These are phyloP conservation scores for Alnus rubra DNA, from an alignment of 306 rosid species.

Conservation along the genomic window DNA sequence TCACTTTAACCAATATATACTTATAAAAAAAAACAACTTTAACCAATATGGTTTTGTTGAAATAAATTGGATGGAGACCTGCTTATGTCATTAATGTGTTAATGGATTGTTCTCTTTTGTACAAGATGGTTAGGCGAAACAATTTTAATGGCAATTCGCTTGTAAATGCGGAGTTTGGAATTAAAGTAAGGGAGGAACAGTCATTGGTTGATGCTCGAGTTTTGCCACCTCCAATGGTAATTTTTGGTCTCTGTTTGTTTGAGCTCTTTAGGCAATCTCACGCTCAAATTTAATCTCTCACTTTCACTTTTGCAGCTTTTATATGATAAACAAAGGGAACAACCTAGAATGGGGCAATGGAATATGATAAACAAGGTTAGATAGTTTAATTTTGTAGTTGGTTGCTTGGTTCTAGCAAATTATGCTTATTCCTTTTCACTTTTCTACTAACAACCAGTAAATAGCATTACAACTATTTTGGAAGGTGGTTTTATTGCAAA, in stretches of 20 bases:
- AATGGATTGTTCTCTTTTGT: not conserved
- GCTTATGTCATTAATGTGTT: not conserved
- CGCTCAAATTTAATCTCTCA: not conserved
- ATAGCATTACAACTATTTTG: too few relatives aligned
- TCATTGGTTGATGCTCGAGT: conserved; percentile 45
- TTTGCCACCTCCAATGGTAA: conserved; percentile 49
- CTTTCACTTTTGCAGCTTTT: conserved; percentile 47
- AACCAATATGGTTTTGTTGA: not conserved
- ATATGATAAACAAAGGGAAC: conserved; percentile 51
- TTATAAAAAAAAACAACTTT: too few relatives aligned
- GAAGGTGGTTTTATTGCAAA: too few relatives aligned
- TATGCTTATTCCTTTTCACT: not conserved
- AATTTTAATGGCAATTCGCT: not conserved
- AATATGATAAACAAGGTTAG: conserved; percentile 82
- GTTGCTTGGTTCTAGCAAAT: not conserved
- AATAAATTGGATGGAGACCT: not conserved
- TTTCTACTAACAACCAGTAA: not conserved
- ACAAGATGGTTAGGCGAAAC: conserved; percentile 22
- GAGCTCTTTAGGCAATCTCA: not conserved
- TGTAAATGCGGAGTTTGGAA: conserved; percentile 37
- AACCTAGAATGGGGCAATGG: conserved; percentile 80
- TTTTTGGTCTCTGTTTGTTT: not conserved
- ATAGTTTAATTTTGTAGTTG: too few relatives aligned
- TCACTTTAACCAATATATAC: not conserved
- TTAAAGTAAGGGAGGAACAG: conserved; percentile 18